Conservation (phyloP, 2,329 filamentous ascomycete genomes). For the Sclerotinia subarctica region DNA sequence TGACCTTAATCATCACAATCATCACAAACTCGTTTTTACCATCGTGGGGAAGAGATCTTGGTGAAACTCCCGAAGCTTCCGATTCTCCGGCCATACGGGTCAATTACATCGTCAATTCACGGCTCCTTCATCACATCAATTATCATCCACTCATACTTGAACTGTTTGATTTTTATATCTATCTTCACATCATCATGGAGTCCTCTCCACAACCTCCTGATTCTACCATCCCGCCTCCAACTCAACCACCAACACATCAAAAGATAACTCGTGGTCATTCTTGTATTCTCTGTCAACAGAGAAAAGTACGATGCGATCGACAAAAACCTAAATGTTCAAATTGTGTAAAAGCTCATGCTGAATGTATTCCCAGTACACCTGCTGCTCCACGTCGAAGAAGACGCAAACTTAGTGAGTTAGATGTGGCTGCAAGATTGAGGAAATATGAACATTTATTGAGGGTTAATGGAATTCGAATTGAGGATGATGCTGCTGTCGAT, state of each 20-base stretch:
- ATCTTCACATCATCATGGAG: constrained; percentile 5
- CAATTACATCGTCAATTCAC: neutral
- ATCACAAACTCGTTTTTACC: neutral
- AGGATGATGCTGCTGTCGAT: constrained; percentile 26
- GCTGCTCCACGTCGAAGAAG: constrained; percentile 31
- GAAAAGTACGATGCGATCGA: constrained; percentile 37
- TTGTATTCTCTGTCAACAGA: constrained; percentile 37
- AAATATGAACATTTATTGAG: constrained; percentile 35
- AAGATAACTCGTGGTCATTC: constrained; percentile 32
- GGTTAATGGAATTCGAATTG: constrained; percentile 33
- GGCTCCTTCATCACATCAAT: constrained; percentile 39
- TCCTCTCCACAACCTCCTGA: constrained; percentile 14
- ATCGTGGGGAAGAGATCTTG: neutral
- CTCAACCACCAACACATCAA: neutral
- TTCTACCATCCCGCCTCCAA: neutral
- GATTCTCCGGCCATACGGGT: neutral
- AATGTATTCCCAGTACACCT: constrained; percentile 34
- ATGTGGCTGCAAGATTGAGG: constrained; percentile 30
- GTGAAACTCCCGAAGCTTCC: neutral
- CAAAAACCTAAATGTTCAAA: constrained; percentile 36
- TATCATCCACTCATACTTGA: neutral
- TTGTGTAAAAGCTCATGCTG: constrained; percentile 34
- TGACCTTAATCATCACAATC: neutral
- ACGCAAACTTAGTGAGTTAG: constrained; percentile 33
- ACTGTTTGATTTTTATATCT: too few relatives aligned